Conservation (phyloP, 331 rosid genomes). For the Spiraea crenata region DNA sequence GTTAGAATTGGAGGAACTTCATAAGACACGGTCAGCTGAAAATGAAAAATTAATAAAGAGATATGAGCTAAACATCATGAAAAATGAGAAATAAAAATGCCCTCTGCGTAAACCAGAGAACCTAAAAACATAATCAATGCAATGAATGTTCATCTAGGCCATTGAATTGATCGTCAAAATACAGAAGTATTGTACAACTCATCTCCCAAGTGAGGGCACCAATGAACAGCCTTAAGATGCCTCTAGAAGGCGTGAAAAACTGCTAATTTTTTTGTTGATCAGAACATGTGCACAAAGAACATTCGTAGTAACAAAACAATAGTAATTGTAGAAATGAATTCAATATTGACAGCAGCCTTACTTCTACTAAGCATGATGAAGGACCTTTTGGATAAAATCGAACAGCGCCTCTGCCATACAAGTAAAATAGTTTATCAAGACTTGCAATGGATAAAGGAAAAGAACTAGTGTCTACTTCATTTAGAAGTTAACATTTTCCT, state of each 20-base stretch:
- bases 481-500: neutral
- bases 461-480: neutral
- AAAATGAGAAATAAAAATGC: neutral
- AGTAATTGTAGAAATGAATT: constrained; percentile 14
- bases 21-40: constrained; percentile 88
- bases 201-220: neutral
- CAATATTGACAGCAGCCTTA: constrained; percentile 41
- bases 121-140: neutral
- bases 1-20: constrained; percentile 83
- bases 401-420: constrained; percentile 83
- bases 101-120: neutral
- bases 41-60: constrained; percentile 7
- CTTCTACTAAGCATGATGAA: constrained; percentile 75
- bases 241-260: neutral
- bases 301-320: neutral
- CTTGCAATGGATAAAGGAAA: constrained; percentile 9
- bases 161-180: constrained; percentile 7
- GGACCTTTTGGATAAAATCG: constrained; percentile 92
- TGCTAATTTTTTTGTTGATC: neutral
- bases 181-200: neutral
- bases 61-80: constrained; percentile 11
- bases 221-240: constrained; percentile 13
- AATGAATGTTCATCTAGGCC: neutral
- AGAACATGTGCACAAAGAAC: neutral
- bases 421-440: constrained; percentile 36